Base-by-base conservation (phyloP, 192 early-diverging fungal genomes). In the Mortierella hygrophila region DNA sequence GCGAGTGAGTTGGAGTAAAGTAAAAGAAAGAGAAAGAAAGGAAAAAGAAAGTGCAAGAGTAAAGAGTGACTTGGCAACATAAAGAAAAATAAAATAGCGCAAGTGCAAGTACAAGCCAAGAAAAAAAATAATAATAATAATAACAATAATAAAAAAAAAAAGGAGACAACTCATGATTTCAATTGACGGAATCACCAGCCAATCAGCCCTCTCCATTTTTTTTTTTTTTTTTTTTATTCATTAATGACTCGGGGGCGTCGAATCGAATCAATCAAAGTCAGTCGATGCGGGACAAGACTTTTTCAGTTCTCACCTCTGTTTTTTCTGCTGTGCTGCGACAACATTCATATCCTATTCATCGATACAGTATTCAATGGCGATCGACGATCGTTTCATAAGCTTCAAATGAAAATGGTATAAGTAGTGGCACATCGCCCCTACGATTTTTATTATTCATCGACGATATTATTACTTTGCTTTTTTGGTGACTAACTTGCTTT, bases 41-140 rank as follows among this genome's bases (percentile, higher is more conserved):
- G 20, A 69, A 74, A 68, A 47, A 35, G 26, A 60, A 18, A 73
- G 37, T 54, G 21, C 32, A 54, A 35, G 42, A 38, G 41, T 69
- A 42, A 55, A 44, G 52, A 75, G 23, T 75, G 44, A 46, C n/a
- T 72, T 44, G 47, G 47, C 29, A 78, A 70, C 10, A 41, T 72
- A 79, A 55, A 79, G 38, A 38, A 72, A 41, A n/a, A 23, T 11
- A 71, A 35, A 26, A 26, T 35, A 35, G 29, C 65, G 29, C 65
- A 68, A 68, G 35, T 11, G 10, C 38, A 6, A 40, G 38, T 5
- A 3, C 38, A 26, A 68, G 65, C 35, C 20, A 37, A 38, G 37
- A 70, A 35, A 20, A 40, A 70, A 20, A 70, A 21, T 35, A 35
- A 35, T 35, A 35, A 35, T 35, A 35, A n/a, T n/a, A n/a, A n/a